Evolutionary conservation across 257 asterid genomes (phyloP), one percentile per base, ranked within the genome.

Genomic region (Nicotiana paniculata): DNA sequence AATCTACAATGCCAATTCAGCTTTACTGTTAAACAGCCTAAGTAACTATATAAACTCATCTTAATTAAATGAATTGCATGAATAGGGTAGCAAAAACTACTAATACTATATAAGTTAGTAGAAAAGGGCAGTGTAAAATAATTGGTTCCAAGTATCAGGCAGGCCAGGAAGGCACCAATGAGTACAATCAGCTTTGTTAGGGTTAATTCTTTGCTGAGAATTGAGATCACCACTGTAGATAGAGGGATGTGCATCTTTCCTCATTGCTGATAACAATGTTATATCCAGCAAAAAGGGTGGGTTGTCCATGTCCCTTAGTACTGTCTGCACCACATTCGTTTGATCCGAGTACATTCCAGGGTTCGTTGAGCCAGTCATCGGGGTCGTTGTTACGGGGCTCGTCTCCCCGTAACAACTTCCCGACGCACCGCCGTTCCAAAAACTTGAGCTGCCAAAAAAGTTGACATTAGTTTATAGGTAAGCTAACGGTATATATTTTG

Each of bases 131-230:
- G 94, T 84, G 81, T 90, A 94, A 81, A 96, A 94, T 5, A 96
- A 90, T 32, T 96, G 97, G 87, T 96, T 96, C 99, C 99, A 94
- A 37, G 99, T 96, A 77, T 94, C 99, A 0, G 99, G 99, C 88
- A 96, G 69, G 72, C 99, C 99, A 35, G 98, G 99, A 55, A 96
- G 93, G 77, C 99, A 96, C 99, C 99, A 96, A 84, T 96, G 99
- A 85, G 98, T 96, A 43, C 99, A 96, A 67, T 96, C 99, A 33
- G 97, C 90, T 11, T 85, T 97, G 83, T 95, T 97, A 3, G 99
- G 98, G 85, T 92, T 93, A 24, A 97, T 95, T 80, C 93, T 90
- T 77, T 93, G 95, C 17, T 32, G 93, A 1, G 97, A 88, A 0
- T 92, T 90, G 18, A 94, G 87, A 84, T 90, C 97, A 0, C 99